Conservation (phyloP, 495 filamentous ascomycete species). For the Niebla homalea region DNA sequence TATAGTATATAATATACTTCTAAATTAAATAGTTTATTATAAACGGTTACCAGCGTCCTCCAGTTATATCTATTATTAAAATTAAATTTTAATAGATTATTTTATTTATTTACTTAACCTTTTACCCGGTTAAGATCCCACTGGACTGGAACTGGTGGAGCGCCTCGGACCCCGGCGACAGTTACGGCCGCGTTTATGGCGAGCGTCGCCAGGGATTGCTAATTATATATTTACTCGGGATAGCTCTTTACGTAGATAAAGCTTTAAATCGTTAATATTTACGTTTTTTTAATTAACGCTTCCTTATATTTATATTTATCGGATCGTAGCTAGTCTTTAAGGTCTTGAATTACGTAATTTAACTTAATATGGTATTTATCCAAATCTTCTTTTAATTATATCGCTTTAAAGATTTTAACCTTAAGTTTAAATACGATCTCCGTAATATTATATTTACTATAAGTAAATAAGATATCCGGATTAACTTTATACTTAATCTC, state of each 20-base stretch:
- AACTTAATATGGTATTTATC: neutral
- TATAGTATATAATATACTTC: neutral
- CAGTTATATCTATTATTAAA: neutral
- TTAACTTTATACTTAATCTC: too few species aligned
- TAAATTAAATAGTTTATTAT: neutral
- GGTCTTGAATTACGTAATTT: neutral
- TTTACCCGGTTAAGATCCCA: too few species aligned
- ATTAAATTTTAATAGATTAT: neutral
- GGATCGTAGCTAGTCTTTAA: neutral
- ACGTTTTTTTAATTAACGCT: neutral
- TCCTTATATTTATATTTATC: too few species aligned
- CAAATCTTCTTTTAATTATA: neutral
- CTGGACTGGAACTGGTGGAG: too few species aligned
- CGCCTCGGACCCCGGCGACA: too few species aligned
- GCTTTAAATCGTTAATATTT: neutral
- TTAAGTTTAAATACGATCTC: neutral
- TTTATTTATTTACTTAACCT: too few species aligned
- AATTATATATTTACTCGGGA: too few species aligned
- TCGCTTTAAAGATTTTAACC: neutral
- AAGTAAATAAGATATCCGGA: neutral
- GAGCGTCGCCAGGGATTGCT: too few species aligned
- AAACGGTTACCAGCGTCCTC: neutral
- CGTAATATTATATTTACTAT: neutral
- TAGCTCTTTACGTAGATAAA: neutral
- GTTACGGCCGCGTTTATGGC: too few species aligned